Base-by-base conservation (phyloP, 192 early-diverging fungal species). In the Thamnidium elegans region DNA sequence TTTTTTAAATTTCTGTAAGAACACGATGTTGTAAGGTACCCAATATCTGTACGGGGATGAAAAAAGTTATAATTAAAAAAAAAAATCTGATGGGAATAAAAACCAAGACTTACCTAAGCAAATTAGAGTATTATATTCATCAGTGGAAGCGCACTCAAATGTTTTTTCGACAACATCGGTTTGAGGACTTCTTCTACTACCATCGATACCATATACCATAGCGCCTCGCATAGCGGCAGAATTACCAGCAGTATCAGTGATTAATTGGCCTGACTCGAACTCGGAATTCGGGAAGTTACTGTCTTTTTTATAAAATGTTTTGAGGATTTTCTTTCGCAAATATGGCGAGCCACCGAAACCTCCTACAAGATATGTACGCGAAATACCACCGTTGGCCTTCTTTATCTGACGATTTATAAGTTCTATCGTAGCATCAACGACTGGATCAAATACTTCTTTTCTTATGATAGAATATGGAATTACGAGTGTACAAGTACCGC, bases 291-390 rank as follows among this genome's bases (percentile, higher is more conserved):
- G 20, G 14, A 42, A 15, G 13, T 59, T 26, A 15, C 1, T 14
- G 5, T 4, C 36, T 10, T 39, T 39, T 39, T 39, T 39, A 9
- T 9, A 39, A 19, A 48, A 48, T 7, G 1, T 9, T 13, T 17
- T 48, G 3, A 15, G 8, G 5, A 59, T 39, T 14, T 1, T 59
- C 20, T 14, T 13, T 45, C 39, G 36, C 3, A 59, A 23, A 14
- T 59, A 59, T 14, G 58, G 58, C 14, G 58, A 59, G 21, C 21
- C 21, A 7, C 58, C 58, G 11, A 59, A 59, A 14, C 58, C 58
- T 10, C 58, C 58, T 19, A 59, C 32, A 13, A 59, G 43, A 11
- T 39, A 59, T 13, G 58, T 59, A 13, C 20, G 17, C 13, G 2
- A 5, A 20, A 59, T 59, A 3, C 19, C 6, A 15, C 11, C 21